phyloP scores from a whole-genome alignment of 129 eudicot species.

The Logfia minima region DNA sequence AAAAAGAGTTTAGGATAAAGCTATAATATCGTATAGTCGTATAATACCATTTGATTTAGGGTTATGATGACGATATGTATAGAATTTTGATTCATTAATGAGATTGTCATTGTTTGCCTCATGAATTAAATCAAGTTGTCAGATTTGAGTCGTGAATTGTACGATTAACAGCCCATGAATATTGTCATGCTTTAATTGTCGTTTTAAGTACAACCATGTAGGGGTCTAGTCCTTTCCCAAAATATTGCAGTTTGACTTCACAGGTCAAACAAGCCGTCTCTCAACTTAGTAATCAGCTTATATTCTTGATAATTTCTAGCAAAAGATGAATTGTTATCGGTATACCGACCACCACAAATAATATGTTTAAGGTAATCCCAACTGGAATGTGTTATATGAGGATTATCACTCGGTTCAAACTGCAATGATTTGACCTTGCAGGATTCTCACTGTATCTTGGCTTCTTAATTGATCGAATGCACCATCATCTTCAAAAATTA shows the following conservation, averaged over 20 bases:
- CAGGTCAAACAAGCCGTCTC: neutral
- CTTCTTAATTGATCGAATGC: conserved; percentile 89
- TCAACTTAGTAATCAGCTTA: neutral
- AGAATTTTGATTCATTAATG: neutral
- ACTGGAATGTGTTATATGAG: neutral
- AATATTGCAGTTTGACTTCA: conserved; percentile 16
- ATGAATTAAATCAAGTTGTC: neutral
- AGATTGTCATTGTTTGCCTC: neutral
- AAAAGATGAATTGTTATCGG: neutral
- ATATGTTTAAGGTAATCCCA: neutral
- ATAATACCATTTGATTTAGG: neutral
- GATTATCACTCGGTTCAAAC: neutral
- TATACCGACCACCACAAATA: neutral
- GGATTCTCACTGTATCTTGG: conserved; percentile 90
- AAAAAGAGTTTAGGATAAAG: neutral
- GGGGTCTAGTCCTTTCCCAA: neutral
- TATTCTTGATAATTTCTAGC: neutral
- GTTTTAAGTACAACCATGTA: neutral
- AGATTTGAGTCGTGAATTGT: neutral
- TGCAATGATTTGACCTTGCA: conserved; percentile 39
- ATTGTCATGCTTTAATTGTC: neutral
- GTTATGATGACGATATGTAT: neutral
- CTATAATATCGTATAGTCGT: neutral
- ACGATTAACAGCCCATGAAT: neutral
- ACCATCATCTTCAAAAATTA: conserved; percentile 68